Base-by-base conservation (phyloP, 2,329 filamentous ascomycete species). In the Penicillium sp. region DNA sequence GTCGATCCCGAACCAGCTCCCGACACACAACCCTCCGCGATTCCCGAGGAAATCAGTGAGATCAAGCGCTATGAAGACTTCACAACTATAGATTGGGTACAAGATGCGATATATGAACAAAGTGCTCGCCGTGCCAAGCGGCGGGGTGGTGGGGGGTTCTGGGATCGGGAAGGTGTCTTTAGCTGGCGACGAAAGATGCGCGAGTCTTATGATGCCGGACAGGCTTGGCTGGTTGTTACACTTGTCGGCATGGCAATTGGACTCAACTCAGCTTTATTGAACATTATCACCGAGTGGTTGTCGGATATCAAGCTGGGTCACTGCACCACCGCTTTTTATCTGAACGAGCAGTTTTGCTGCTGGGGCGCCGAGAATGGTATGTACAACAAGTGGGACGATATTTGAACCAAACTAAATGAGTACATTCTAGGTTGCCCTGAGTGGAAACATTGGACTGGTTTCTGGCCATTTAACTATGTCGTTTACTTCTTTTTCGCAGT, bases 61-160 rank as follows among this genome's bases (percentile, higher is more conserved):
- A 97, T 99, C 70, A 96, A 96, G 76, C 84, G 93, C 76, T 99
- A 99, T 76, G 94, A 96, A 82, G 94, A 99, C 75, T 99, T 99
- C 70, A 96, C 92, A 6, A 99, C 94, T 0, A 76, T 80, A 84
- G 94, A 99, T 74, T 99, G 94, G 94, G 93, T 99, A 0, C 93
- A 99, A 72, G 94, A 99, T 81, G 92, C 93, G 10, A 88, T 91
- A 31, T 87, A 92, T 59, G 94, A 96, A 71, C 90, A 95, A 70
- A 79, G 89, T 43, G 85, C 92, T 50, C 85, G 93, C 56, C 89
- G 89, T 65, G 82, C 88, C 44, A 82, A 88, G 62, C 83, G 89
- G 65, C 86, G 85, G 70, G 85, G 87, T 64, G 85, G 86, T 6
- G 85, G 83, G 2, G 85, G 87, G 38, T 85, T 89, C 56, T 88